Conservation (phyloP, 2,329 filamentous ascomycete species). For the Sporothrix curviconia region DNA sequence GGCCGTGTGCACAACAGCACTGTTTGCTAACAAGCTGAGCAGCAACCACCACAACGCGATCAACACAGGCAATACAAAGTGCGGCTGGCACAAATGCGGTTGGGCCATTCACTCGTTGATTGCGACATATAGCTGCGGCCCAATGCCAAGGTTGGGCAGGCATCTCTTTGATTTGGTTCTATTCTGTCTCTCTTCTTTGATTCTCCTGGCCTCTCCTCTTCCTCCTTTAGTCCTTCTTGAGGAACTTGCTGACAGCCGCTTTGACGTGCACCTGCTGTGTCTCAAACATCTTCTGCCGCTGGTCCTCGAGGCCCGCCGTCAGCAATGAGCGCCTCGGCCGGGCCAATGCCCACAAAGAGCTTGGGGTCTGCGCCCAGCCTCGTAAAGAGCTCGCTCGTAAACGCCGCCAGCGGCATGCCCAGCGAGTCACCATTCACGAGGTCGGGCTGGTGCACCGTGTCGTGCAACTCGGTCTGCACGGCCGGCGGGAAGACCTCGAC, state of each 20-base stretch:
- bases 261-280: conserved; percentile 21
- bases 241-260: conserved; percentile 16
- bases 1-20: background rate
- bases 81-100: too few species aligned
- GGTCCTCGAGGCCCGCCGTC: conserved; percentile 24
- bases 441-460: conserved; percentile 32
- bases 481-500: conserved; percentile 39
- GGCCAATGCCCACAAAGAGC: conserved; percentile 34
- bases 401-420: conserved; percentile 43
- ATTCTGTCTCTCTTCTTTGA: too few species aligned
- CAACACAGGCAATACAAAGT: too few species aligned
- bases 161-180: background rate
- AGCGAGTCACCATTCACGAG: conserved; percentile 34
- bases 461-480: conserved; percentile 41
- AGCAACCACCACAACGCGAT: too few species aligned
- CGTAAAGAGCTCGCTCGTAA: conserved; percentile 34
- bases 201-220: background rate
- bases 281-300: conserved; percentile 24
- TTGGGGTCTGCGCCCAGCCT: conserved; percentile 30
- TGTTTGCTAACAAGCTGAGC: background rate
- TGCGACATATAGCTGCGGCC: too few species aligned
- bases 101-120: too few species aligned
- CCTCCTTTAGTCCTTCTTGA: conserved; percentile 17
- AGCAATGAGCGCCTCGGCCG: conserved; percentile 21
- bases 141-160: too few species aligned